These are phyloP conservation scores for Nemania sp. DNA, from an alignment of 2,329 filamentous ascomycete genomes.

Conservation along the genomic window DNA sequence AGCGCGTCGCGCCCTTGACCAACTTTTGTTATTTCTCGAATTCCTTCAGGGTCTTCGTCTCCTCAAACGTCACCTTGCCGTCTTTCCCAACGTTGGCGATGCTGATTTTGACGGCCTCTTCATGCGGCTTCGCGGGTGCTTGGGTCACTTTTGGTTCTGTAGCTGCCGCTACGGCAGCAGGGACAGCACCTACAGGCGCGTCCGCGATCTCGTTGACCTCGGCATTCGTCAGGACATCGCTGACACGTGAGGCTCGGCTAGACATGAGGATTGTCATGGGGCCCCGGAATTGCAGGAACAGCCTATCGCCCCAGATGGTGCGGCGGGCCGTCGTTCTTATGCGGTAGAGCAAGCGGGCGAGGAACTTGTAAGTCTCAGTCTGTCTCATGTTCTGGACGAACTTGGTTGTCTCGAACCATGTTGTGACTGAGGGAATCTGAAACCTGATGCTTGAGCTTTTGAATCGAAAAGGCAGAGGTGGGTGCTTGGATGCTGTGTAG, in stretches of 20 bases:
- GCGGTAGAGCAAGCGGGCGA: constrained; percentile 67
- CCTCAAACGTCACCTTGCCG: constrained; percentile 70
- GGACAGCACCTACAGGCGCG: constrained; percentile 71
- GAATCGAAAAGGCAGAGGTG: constrained; percentile 84
- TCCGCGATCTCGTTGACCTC: constrained; percentile 93
- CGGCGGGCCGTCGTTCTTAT: constrained; percentile 77
- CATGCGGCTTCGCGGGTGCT: constrained; percentile 37
- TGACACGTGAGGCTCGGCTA: constrained; percentile 78
- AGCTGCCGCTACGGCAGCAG: constrained; percentile 59
- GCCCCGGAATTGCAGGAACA: constrained; percentile 89
- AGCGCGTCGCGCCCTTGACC: neutral
- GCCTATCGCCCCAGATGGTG: constrained; percentile 89
- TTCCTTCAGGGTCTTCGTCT: constrained; percentile 61
- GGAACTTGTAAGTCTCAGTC: constrained; percentile 72
- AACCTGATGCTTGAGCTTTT: constrained; percentile 76
- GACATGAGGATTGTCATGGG: constrained; percentile 86
- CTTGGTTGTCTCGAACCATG: constrained; percentile 68
- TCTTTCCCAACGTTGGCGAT: constrained; percentile 62
- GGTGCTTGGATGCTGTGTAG: constrained; percentile 75
- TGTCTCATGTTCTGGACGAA: constrained; percentile 75
- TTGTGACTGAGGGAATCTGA: constrained; percentile 74
- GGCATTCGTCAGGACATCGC: constrained; percentile 74
- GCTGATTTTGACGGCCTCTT: constrained; percentile 52
- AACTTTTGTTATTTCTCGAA: constrained; percentile 44
- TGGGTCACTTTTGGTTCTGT: constrained; percentile 44